Percentiles rank a stretch among this genome's conserved stretches.
phyloP scores from a whole-genome alignment of 441 rosid species.

The Arabidopsis lyrata region DNA sequence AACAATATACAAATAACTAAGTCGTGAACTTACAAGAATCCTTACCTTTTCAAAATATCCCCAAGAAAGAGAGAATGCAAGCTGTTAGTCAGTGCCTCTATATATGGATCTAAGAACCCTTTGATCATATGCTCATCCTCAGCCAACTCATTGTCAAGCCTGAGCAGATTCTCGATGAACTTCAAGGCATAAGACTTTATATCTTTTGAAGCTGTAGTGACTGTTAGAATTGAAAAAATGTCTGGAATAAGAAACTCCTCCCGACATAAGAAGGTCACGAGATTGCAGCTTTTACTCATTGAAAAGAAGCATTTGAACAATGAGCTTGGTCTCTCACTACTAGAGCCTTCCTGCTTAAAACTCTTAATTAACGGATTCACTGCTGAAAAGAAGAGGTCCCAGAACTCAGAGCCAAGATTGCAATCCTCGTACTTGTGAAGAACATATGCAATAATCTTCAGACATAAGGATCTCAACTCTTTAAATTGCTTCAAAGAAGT shows the following conservation, averaged over 20 bases:
- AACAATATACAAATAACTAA: no score
- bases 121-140: slow-evolving; percentile 55
- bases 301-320: slow-evolving; percentile 88
- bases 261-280: slow-evolving; percentile 65
- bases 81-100: slow-evolving; percentile 68
- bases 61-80: slow-evolving; percentile 72
- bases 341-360: slow-evolving; percentile 92
- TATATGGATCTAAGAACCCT: slow-evolving; percentile 61
- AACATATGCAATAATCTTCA: slow-evolving; percentile 71
- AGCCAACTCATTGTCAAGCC: slow-evolving; percentile 66
- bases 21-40: slow-evolving; percentile 6
- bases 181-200: slow-evolving; percentile 66
- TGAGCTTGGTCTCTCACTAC: slow-evolving; percentile 93
- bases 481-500: slow-evolving; percentile 65
- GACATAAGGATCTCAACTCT: slow-evolving; percentile 85
- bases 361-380: slow-evolving; percentile 72
- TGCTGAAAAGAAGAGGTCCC: slow-evolving; percentile 85
- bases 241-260: slow-evolving; percentile 71
- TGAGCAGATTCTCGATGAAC: slow-evolving; percentile 80
- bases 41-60: slow-evolving; percentile 71
- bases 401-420: slow-evolving; percentile 77
- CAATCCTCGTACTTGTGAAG: slow-evolving; percentile 81
- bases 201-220: slow-evolving; percentile 78
- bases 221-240: slow-evolving; percentile 78
- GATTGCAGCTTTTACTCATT: slow-evolving; percentile 81